These are phyloP conservation scores for Plantago rigida DNA, from an alignment of 305 asterid genomes.

Conservation along the genomic window DNA sequence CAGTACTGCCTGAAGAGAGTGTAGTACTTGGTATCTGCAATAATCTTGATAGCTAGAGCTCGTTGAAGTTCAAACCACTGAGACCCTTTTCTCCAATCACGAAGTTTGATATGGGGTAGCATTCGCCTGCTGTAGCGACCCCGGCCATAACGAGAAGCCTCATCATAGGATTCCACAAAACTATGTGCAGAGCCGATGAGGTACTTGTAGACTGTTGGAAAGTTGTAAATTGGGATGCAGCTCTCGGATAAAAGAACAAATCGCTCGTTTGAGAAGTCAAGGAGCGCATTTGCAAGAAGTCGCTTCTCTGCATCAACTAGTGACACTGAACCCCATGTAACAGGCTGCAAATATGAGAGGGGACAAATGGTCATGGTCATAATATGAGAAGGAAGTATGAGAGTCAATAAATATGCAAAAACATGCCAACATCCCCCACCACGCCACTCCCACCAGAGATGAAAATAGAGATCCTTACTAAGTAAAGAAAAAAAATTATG, in stretches of 20 bases:
- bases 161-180: conserved; percentile 71
- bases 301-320: conserved; percentile 88
- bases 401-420: not conserved
- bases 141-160: conserved; percentile 83
- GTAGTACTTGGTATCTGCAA: conserved; percentile 69
- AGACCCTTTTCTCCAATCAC: conserved; percentile 94
- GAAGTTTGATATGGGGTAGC: conserved; percentile 53
- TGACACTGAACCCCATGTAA: conserved; percentile 73
- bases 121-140: conserved; percentile 86
- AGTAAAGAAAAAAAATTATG: no score
- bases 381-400: not conserved
- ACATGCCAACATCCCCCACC: not conserved
- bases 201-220: conserved; percentile 61
- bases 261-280: conserved; percentile 89
- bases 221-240: conserved; percentile 72
- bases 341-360: conserved; percentile 31
- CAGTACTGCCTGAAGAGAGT: conserved; percentile 58
- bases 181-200: conserved; percentile 58
- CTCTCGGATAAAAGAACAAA: conserved; percentile 86
- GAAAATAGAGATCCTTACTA: no score
- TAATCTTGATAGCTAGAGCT: conserved; percentile 48
- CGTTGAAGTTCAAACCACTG: conserved; percentile 95
- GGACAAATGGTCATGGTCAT: not conserved
- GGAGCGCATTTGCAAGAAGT: conserved; percentile 83
- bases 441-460: no score